Evolutionary conservation across 2,329 filamentous ascomycete species (phyloP).

Genomic region (Apiospora rasikravindrae): DNA sequence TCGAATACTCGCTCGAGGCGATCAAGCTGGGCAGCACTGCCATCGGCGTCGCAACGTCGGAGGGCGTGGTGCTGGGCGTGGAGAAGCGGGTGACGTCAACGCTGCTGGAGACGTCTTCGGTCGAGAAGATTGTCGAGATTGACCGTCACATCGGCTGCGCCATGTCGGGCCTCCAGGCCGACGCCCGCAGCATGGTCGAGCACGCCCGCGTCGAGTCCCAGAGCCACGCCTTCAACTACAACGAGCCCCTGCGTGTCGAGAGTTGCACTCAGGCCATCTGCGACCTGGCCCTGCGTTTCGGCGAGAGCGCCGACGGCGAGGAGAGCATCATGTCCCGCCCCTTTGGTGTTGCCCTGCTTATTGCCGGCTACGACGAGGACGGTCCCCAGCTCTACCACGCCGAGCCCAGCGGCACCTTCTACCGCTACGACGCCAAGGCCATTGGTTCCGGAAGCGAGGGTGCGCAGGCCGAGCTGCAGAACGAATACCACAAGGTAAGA

Average conservation of each 20-base stretch:
- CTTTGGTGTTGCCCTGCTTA: conserved; percentile 94
- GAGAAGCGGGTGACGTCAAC: conserved; percentile 99
- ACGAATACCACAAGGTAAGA: conserved; percentile 92
- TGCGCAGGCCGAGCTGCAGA: conserved; percentile 96
- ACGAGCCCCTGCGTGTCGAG: conserved; percentile 92
- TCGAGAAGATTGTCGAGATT: conserved; percentile 99
- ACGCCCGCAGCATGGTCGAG: conserved; percentile 97
- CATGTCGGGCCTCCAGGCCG: conserved; percentile 97
- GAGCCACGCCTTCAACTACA: conserved; percentile 97
- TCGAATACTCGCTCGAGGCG: conserved; percentile 99
- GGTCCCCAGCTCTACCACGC: conserved; percentile 97
- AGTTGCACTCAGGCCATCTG: conserved; percentile 99
- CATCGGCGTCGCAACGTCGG: conserved; percentile 94
- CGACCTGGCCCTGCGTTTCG: conserved; percentile 93
- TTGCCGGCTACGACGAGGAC: conserved; percentile 96
- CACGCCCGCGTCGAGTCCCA: conserved; percentile 97
- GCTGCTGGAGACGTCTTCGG: conserved; percentile 94
- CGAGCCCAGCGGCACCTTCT: conserved; percentile 97
- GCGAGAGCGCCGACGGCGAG: conserved; percentile 95
- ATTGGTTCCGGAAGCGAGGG: conserved; percentile 98
- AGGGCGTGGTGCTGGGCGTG: conserved; percentile 94
- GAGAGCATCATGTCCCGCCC: conserved; percentile 98
- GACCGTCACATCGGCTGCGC: conserved; percentile 98
- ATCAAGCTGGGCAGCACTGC: conserved; percentile 99
- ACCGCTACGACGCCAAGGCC: conserved; percentile 98